Conservation (phyloP, 306 rosid genomes). For the Quercus bicolor region DNA sequence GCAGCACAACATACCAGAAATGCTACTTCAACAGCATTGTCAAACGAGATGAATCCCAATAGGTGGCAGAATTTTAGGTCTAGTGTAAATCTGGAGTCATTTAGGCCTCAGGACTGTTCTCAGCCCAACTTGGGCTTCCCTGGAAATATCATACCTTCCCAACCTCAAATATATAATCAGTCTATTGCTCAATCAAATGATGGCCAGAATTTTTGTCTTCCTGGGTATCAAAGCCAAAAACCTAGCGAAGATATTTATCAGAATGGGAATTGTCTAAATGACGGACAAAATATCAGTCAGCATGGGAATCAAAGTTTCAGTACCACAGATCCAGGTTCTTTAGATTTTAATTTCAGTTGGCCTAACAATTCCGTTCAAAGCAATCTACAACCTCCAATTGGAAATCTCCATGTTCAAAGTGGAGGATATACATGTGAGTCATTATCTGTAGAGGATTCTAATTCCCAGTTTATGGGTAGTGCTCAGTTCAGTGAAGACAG, state of each 20-base stretch:
- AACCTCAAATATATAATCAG: constrained; percentile 21
- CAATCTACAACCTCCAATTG: constrained; percentile 14
- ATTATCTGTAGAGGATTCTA: constrained; percentile 16
- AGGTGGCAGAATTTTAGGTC: constrained; percentile 15
- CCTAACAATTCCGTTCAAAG: constrained; percentile 21
- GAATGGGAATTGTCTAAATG: constrained; percentile 26
- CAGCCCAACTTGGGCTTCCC: constrained; percentile 17
- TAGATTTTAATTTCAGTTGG: constrained; percentile 35
- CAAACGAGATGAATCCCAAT: constrained; percentile 16
- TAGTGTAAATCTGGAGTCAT: constrained; percentile 3
- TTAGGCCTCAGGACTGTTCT: constrained; percentile 17
- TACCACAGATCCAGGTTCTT: constrained; percentile 5
- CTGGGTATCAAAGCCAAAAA: constrained; percentile 29
- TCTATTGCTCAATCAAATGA: constrained; percentile 25
- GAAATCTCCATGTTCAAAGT: constrained; percentile 19
- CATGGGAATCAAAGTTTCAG: constrained; percentile 20
- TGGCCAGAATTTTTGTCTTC: constrained; percentile 20
- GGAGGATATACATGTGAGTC: constrained; percentile 4
- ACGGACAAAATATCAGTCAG: constrained; percentile 2
- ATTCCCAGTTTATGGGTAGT: neutral
- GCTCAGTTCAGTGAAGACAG: neutral
- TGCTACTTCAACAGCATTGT: constrained; percentile 21
- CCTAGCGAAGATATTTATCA: constrained; percentile 17
- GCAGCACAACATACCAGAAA: constrained; percentile 15
- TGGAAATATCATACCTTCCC: constrained; percentile 27